These are phyloP conservation scores for Pleurozium schreberi DNA, from an alignment of 225 moss, liverwort and hornwort species.

Conservation along the genomic window DNA sequence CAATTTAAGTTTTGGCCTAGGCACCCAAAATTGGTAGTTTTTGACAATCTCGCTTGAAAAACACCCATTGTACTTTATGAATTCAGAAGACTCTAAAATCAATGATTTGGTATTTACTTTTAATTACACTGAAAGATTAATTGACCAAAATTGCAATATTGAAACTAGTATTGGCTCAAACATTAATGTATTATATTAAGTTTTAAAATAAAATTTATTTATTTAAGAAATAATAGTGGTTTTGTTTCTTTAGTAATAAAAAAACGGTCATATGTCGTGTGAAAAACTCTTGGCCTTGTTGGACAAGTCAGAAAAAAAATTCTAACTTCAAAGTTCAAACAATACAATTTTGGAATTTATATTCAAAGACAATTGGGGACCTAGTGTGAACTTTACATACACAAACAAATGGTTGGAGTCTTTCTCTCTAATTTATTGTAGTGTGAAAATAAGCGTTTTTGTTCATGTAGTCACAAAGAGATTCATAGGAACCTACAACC, in stretches of 20 bases:
- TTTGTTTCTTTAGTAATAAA: too few species aligned
- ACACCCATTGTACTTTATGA: neutral
- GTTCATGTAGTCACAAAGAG: neutral
- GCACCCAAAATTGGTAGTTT: neutral
- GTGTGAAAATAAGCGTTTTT: neutral
- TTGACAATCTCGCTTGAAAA: neutral
- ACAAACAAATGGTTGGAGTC: neutral
- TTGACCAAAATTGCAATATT: neutral
- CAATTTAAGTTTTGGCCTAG: too few species aligned
- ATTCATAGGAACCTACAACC: too few species aligned
- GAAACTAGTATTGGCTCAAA: neutral
- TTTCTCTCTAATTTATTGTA: neutral
- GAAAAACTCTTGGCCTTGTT: neutral
- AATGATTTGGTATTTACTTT: fast-evolving
- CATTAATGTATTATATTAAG: neutral
- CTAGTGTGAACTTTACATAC: fast-evolving
- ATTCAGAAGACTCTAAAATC: neutral
- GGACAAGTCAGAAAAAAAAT: fast-evolving
- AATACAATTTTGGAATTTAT: neutral
- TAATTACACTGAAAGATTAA: fast-evolving
- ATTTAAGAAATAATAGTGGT: too few species aligned
- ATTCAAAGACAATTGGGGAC: too few species aligned
- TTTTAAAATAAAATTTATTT: neutral
- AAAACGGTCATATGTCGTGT: too few species aligned
- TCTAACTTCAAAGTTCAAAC: neutral